These are phyloP conservation scores for Thermoascus crustaceus DNA, from an alignment of 2,329 filamentous ascomycete species.

Conservation along the genomic window DNA sequence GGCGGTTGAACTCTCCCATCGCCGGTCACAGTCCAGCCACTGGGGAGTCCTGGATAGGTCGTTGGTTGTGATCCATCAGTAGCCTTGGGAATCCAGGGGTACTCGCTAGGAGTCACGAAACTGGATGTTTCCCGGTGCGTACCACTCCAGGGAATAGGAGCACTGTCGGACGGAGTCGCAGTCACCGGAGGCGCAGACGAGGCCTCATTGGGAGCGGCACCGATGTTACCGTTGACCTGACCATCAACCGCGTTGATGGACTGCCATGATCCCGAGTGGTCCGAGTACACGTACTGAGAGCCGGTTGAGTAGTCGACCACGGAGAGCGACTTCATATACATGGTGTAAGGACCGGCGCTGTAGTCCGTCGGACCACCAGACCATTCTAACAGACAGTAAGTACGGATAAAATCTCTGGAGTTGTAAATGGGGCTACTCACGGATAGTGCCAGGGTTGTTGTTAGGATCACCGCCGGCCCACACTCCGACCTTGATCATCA, in stretches of 20 bases:
- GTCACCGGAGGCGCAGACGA: constrained; percentile 54
- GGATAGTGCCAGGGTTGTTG: constrained; percentile 72
- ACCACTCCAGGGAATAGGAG: constrained; percentile 58
- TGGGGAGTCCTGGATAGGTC: constrained; percentile 53
- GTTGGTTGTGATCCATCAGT: constrained; percentile 38
- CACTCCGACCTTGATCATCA: constrained; percentile 84
- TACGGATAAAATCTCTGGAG: constrained; percentile 8
- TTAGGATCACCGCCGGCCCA: constrained; percentile 85
- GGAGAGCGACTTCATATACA: constrained; percentile 68
- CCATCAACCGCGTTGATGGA: constrained; percentile 79
- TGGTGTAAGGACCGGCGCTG: constrained; percentile 70
- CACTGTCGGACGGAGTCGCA: constrained; percentile 49
- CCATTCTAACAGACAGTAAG: constrained; percentile 50
- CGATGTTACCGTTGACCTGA: constrained; percentile 56
- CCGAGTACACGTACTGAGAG: constrained; percentile 71
- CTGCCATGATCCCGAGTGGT: constrained; percentile 67
- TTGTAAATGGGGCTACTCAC: constrained; percentile 25
- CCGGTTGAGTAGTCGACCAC: constrained; percentile 93
- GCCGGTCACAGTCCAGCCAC: constrained; percentile 71
- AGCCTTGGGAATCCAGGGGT: constrained; percentile 57
- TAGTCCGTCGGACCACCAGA: constrained; percentile 81
- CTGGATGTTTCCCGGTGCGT: constrained; percentile 37
- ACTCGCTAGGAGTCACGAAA: constrained; percentile 52
- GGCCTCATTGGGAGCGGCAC: constrained; percentile 34
- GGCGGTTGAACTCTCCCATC: constrained; percentile 72